A percentile compares a stretch with the other conserved stretches of the same genome.
Conservation (phyloP, 306 rosid genomes). For the Medicago ruthenica region DNA sequence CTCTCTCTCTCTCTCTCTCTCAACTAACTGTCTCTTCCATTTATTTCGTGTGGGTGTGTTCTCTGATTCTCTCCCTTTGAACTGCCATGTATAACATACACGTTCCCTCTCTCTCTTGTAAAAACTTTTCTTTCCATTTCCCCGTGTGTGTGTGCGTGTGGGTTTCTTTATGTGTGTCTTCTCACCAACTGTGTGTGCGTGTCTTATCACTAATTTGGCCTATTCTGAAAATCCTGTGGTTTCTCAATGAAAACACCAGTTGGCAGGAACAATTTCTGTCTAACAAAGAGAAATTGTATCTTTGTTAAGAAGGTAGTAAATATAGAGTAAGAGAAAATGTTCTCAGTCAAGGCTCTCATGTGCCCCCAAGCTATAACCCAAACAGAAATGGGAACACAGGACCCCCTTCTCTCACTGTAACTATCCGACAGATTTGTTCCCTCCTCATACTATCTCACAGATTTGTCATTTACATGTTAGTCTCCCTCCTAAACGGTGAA, state of each 20-base stretch:
- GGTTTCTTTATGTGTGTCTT: no score
- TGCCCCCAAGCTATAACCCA: background rate
- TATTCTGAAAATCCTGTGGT: background rate
- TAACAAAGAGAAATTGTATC: background rate
- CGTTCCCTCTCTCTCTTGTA: no score
- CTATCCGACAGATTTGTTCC: background rate
- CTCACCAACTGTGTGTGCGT: background rate
- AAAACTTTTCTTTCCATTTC: no score
- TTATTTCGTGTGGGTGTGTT: no score
- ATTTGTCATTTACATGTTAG: background rate
- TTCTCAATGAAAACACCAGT: background rate
- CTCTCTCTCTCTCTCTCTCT: no score
- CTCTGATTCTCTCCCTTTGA: no score
- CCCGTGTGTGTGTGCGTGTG: no score
- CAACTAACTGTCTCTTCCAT: background rate
- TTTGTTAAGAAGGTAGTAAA: background rate
- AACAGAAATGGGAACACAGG: conserved; percentile 1
- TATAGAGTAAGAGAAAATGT: background rate
- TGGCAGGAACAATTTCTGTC: background rate
- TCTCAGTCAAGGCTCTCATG: background rate
- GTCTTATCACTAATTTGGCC: background rate
- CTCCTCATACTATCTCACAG: background rate
- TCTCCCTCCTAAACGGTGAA: background rate
- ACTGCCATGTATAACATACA: no score
- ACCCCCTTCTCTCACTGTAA: background rate